These are phyloP conservation scores for Venturia aucupariae DNA, from an alignment of 2,329 filamentous ascomycete species.

Conservation along the genomic window DNA sequence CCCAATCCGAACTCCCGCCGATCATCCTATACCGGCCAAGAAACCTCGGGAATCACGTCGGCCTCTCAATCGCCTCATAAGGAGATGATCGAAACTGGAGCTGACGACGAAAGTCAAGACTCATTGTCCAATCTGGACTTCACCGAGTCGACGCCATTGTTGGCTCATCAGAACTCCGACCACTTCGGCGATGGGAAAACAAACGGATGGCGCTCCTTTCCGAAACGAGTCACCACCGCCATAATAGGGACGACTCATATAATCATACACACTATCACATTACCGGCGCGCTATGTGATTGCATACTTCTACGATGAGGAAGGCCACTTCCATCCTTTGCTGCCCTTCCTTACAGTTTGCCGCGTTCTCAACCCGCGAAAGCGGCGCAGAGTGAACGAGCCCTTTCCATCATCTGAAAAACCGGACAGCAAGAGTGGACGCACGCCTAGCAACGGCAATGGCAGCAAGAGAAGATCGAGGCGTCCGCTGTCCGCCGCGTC, in stretches of 20 bases:
- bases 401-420: not conserved
- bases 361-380: slow-evolving; percentile 25
- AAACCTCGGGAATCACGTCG: not conserved
- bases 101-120: slow-evolving; percentile 17
- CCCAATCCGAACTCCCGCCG: slow-evolving; percentile 42
- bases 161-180: slow-evolving; percentile 28
- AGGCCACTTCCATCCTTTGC: slow-evolving; percentile 68
- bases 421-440: not conserved
- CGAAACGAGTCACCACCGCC: slow-evolving; percentile 60
- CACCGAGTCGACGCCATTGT: slow-evolving; percentile 62
- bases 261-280: slow-evolving; percentile 67
- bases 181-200: slow-evolving; percentile 26
- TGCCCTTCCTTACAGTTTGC: slow-evolving; percentile 58
- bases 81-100: not conserved
- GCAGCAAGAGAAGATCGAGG: slow-evolving; percentile 19
- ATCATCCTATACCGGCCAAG: slow-evolving; percentile 41
- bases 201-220: slow-evolving; percentile 41
- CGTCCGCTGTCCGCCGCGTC: slow-evolving; percentile 34
- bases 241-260: slow-evolving; percentile 69
- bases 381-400: not conserved
- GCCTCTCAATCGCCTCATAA: not conserved
- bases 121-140: slow-evolving; percentile 26
- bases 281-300: slow-evolving; percentile 73
- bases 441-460: not conserved
- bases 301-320: slow-evolving; percentile 75